A percentile compares a stretch with the other conserved stretches of the same genome.
Conservation (phyloP, 2,329 filamentous ascomycete species). For the Xylariaceae sp. region DNA sequence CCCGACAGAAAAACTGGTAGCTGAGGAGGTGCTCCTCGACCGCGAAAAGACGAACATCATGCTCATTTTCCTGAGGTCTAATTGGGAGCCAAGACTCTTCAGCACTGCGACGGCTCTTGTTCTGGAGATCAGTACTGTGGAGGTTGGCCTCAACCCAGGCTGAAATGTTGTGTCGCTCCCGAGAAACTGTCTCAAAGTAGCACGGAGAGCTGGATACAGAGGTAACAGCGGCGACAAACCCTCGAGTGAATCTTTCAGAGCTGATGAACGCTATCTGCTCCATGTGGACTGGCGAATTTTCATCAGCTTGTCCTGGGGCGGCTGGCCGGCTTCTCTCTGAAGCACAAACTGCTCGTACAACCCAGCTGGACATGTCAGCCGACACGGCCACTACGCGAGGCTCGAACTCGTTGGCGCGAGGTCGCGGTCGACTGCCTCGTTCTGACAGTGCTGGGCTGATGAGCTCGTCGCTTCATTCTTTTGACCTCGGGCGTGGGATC, state of each 20-base stretch:
- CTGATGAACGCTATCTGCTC: conserved; percentile 91
- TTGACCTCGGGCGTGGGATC: no score
- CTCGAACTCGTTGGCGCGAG: no score
- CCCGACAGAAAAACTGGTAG: conserved; percentile 54
- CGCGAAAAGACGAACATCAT: conserved; percentile 80
- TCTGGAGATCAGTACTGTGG: conserved; percentile 54
- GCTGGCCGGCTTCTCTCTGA: no score
- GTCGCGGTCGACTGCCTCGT: no score
- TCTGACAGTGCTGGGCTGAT: no score
- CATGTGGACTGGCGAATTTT: no score
- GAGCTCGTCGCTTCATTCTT: no score
- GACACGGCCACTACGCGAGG: no score
- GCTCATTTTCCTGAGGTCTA: conserved; percentile 72
- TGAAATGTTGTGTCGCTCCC: conserved; percentile 70
- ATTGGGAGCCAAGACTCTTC: conserved; percentile 59
- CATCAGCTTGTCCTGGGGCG: no score
- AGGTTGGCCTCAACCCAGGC: conserved; percentile 62
- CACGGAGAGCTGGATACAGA: conserved; percentile 65
- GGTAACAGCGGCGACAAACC: conserved; percentile 63
- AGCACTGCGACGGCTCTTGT: conserved; percentile 56
- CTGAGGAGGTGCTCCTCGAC: conserved; percentile 61
- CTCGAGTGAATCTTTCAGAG: conserved; percentile 66
- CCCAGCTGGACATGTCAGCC: no score
- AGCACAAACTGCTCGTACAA: no score
- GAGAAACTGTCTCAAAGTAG: conserved; percentile 64